A percentile compares a stretch with the other conserved stretches of the same genome.
These are phyloP conservation scores for Candida buenavistaensis DNA, from an alignment of 1,139 yeast species.

Conservation along the genomic window DNA sequence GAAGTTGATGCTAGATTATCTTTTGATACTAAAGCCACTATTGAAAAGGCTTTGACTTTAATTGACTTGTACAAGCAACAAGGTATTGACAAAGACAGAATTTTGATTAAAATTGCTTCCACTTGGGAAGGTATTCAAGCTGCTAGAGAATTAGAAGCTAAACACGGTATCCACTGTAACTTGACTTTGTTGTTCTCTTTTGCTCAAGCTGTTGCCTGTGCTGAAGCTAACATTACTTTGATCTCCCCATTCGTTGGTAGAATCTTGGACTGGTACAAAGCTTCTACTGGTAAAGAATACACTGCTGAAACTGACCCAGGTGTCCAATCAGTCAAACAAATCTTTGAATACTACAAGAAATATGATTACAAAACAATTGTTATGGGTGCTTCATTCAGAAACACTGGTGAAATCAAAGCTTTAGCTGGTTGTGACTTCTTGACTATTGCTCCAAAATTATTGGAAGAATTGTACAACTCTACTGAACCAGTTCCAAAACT, in stretches of 20 bases:
- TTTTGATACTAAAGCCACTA: conserved; percentile 89
- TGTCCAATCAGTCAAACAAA: conserved; percentile 82
- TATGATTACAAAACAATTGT: conserved; percentile 95
- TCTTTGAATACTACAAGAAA: conserved; percentile 98
- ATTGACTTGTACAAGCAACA: conserved; percentile 78
- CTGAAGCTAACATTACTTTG: conserved; percentile 94
- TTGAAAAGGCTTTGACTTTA: conserved; percentile 87
- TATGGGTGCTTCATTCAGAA: conserved; percentile 99
- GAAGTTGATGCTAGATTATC: conserved; percentile 99
- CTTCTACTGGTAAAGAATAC: conserved; percentile 87
- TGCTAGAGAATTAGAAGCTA: conserved; percentile 89
- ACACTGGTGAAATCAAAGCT: conserved; percentile 92
- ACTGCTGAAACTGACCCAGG: conserved; percentile 89
- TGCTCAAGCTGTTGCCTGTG: conserved; percentile 98
- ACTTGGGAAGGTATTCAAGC: conserved; percentile 99
- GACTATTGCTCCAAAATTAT: conserved; percentile 91
- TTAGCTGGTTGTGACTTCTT: conserved; percentile 97
- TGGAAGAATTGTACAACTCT: conserved; percentile 86
- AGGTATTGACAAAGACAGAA: conserved; percentile 86
- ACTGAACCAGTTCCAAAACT: conserved; percentile 75
- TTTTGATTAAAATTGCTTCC: conserved; percentile 94
- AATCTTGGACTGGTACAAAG: conserved; percentile 98
- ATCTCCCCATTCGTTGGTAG: conserved; percentile 99
- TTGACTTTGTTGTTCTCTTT: conserved; percentile 93
- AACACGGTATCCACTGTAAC: conserved; percentile 92